Conservation (phyloP, 1,284 basidiomycete species). For the Cutaneotrichosporon cyanovorans region DNA sequence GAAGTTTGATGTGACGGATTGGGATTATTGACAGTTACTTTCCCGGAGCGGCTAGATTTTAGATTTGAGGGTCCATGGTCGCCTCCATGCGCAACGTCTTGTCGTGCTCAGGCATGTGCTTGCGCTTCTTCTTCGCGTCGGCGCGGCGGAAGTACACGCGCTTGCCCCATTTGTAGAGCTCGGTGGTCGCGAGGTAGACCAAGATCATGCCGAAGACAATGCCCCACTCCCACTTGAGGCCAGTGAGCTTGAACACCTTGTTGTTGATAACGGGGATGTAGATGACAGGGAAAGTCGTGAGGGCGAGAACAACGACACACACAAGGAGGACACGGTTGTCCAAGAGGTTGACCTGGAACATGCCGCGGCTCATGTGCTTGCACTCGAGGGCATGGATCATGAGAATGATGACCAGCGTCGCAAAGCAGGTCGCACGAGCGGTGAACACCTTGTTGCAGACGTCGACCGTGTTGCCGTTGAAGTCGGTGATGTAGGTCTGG, state of each 20-base stretch:
- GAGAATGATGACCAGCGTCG: constrained; percentile 52
- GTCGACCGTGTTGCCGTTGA: neutral
- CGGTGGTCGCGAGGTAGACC: constrained; percentile 36
- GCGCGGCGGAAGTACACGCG: constrained; percentile 20
- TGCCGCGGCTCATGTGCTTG: constrained; percentile 41
- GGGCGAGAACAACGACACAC: constrained; percentile 41
- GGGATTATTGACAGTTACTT: too few species aligned
- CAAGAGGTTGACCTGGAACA: constrained; percentile 51
- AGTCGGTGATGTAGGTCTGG: neutral
- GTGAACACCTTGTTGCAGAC: constrained; percentile 49
- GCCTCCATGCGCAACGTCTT: constrained; percentile 37
- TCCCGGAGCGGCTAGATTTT: neutral
- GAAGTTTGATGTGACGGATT: too few species aligned
- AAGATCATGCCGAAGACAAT: constrained; percentile 44
- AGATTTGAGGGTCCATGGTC: constrained; percentile 19
- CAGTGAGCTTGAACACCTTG: constrained; percentile 39
- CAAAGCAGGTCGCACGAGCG: constrained; percentile 53
- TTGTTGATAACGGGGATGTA: constrained; percentile 46
- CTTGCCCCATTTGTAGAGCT: constrained; percentile 38
- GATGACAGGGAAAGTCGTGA: constrained; percentile 42
- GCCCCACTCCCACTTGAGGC: constrained; percentile 46
- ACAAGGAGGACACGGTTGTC: constrained; percentile 54
- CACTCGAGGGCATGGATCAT: constrained; percentile 45
- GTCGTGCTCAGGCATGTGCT: constrained; percentile 21
- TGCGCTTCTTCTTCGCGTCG: constrained; percentile 1